Conservation (phyloP, 352 stramenopile species). For the Thraustochytrium sp. region DNA sequence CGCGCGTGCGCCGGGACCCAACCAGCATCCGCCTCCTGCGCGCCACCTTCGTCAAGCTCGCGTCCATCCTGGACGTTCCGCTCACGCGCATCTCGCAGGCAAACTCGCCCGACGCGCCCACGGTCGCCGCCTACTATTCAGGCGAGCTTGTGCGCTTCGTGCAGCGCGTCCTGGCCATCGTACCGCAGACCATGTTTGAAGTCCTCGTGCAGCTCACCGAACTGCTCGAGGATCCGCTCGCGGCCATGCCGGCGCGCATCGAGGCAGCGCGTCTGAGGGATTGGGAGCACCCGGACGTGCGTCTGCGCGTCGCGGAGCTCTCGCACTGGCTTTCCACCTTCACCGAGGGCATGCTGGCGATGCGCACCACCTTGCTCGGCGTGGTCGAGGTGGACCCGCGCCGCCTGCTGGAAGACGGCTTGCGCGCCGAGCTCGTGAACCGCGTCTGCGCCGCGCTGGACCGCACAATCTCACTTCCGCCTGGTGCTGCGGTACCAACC, state of each 20-base stretch:
- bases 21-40: constrained; percentile 82
- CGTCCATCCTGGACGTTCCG: constrained; percentile 85
- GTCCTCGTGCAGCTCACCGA: constrained; percentile 85
- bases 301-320: constrained; percentile 80
- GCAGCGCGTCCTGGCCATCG: constrained; percentile 85
- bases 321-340: constrained; percentile 92
- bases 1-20: constrained; percentile 82
- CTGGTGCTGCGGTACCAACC: constrained; percentile 48
- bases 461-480: constrained; percentile 44
- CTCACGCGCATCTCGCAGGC: constrained; percentile 84
- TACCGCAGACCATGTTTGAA: constrained; percentile 86
- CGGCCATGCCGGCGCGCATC: constrained; percentile 80
- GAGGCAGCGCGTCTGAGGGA: constrained; percentile 84
- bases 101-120: constrained; percentile 80
- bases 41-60: constrained; percentile 87
- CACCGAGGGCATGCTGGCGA: constrained; percentile 85
- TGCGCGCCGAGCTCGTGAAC: constrained; percentile 86
- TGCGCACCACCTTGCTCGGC: constrained; percentile 86
- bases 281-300: constrained; percentile 79
- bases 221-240: constrained; percentile 80
- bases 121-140: constrained; percentile 87
- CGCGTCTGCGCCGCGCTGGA: constrained; percentile 58
- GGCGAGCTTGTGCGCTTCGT: constrained; percentile 87
- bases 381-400: constrained; percentile 87
- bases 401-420: constrained; percentile 82